phyloP scores from a whole-genome alignment of 1,139 yeast genomes.

The Pichia sp. region DNA sequence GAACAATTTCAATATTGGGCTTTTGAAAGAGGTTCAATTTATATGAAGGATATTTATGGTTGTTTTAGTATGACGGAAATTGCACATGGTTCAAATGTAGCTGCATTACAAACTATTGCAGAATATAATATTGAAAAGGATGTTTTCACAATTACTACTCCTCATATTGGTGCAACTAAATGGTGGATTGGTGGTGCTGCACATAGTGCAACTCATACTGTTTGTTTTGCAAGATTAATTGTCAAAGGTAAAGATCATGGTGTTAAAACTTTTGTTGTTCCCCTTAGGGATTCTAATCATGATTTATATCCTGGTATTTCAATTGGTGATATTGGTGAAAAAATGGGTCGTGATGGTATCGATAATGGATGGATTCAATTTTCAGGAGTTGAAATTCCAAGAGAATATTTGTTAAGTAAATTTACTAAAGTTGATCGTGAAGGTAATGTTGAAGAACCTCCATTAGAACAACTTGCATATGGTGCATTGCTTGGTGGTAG shows the following conservation, averaged over 20 bases:
- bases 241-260: slow-evolving; percentile 84
- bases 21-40: slow-evolving; percentile 60
- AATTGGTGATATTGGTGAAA: slow-evolving; percentile 87
- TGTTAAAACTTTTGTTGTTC: slow-evolving; percentile 85
- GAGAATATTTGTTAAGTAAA: slow-evolving; percentile 76
- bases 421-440: slow-evolving; percentile 67
- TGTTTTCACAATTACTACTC: slow-evolving; percentile 73
- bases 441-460: slow-evolving; percentile 68
- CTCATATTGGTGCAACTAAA: slow-evolving; percentile 85
- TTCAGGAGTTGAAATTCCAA: slow-evolving; percentile 73
- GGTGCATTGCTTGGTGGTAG: slow-evolving; percentile 85
- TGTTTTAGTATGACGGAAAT: slow-evolving; percentile 94
- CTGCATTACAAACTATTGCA: slow-evolving; percentile 89
- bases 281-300: slow-evolving; percentile 70
- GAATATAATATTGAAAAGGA: slow-evolving; percentile 62
- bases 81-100: slow-evolving; percentile 92
- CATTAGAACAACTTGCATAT: slow-evolving; percentile 80
- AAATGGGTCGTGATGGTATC: slow-evolving; percentile 86
- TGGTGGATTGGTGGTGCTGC: slow-evolving; percentile 99
- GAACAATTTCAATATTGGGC: slow-evolving; percentile 69
- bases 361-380: slow-evolving; percentile 96
- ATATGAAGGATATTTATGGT: slow-evolving; percentile 67
- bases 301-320: slow-evolving; percentile 71
- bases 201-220: slow-evolving; percentile 81
- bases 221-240: slow-evolving; percentile 74